A percentile compares a stretch with the other conserved stretches of the same genome.
These are phyloP conservation scores for Luzula sylvatica DNA, from an alignment of 176 grass and related monocot genomes.

Conservation along the genomic window DNA sequence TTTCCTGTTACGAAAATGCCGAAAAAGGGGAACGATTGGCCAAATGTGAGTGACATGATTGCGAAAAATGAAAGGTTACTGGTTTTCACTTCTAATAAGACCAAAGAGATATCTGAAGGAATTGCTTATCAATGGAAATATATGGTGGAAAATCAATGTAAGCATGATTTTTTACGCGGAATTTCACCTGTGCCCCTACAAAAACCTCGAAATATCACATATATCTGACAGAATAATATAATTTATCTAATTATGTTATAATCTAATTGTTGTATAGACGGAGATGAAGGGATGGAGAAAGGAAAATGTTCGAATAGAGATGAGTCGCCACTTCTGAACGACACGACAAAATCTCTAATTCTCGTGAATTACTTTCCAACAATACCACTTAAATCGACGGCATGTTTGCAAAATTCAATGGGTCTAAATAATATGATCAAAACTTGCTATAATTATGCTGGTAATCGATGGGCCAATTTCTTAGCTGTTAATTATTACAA, in stretches of 20 bases:
- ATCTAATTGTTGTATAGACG: constrained; percentile 21
- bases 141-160: constrained; percentile 98
- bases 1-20: constrained; percentile 92
- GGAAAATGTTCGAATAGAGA: constrained; percentile 28
- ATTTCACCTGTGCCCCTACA: too few species aligned
- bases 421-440: constrained; percentile 26
- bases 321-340: constrained; percentile 29
- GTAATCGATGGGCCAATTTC: constrained; percentile 58
- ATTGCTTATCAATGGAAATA: constrained; percentile 97
- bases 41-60: constrained; percentile 74
- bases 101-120: constrained; percentile 74
- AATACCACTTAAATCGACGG: constrained; percentile 22
- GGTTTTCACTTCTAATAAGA: constrained; percentile 73
- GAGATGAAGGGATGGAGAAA: constrained; percentile 38
- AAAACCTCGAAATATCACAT: too few species aligned
- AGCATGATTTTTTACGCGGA: constrained; percentile 22
- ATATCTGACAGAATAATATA: background rate
- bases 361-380: constrained; percentile 56
- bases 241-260: background rate
- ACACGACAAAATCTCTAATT: constrained; percentile 33
- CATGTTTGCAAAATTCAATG: constrained; percentile 39
- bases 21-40: constrained; percentile 66
- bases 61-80: constrained; percentile 52
- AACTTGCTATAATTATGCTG: constrained; percentile 30
- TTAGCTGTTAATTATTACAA: constrained; percentile 62